Evolutionary conservation across 345 rosid genomes (phyloP), one percentile per base, ranked within the genome.

Genomic region (Eucalyptus paniculata): DNA sequence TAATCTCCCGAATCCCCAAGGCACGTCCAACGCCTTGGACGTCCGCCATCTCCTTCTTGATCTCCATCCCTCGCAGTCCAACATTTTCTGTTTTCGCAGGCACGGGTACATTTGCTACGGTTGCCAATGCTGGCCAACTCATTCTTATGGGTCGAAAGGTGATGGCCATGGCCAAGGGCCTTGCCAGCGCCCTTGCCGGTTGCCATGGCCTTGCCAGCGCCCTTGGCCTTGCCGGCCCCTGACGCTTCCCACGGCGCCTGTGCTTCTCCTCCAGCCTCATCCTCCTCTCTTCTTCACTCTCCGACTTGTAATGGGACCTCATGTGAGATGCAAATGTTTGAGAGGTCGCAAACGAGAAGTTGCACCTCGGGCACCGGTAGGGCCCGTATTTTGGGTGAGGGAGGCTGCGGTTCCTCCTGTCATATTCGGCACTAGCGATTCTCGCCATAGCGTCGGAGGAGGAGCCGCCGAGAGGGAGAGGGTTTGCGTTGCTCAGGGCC

Each of bases 391-490:
- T 92, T 44, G 56, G 67, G 53, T 83, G 81, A 81, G 86, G 89
- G 34, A 91, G 93, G 85, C 93, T 91, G 67, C 88, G 91, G 53
- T 89, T 92, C 87, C 87, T 89, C n/a, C 93, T 92, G 54, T 93
- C 93, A 19, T 53, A 53, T 24, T n/a, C 17, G 11, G 40, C 87
- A 1, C 28, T 51, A 19, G 13, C 14, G 53, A 21, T 8, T 23
- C 65, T 86, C 5, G 30, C 80, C 44, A 34, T 28, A 6, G 80
- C 86, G 14, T 42, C 15, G 47, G 15, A 4, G n/a, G 51, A 18
- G 77, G 53, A 40, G 49, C 50, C 28, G 82, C 30, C 50, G 3
- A 45, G 69, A 56, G 19, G 45, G 72, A 40, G 21, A 11, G 62
- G 13, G 83, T 77, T 77, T 40, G 83, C 30, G 24, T 21, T 77